A percentile compares a stretch with the other conserved stretches of the same genome.
These are phyloP conservation scores for Russula earlei DNA, from an alignment of 768 basidiomycete genomes.

Conservation along the genomic window DNA sequence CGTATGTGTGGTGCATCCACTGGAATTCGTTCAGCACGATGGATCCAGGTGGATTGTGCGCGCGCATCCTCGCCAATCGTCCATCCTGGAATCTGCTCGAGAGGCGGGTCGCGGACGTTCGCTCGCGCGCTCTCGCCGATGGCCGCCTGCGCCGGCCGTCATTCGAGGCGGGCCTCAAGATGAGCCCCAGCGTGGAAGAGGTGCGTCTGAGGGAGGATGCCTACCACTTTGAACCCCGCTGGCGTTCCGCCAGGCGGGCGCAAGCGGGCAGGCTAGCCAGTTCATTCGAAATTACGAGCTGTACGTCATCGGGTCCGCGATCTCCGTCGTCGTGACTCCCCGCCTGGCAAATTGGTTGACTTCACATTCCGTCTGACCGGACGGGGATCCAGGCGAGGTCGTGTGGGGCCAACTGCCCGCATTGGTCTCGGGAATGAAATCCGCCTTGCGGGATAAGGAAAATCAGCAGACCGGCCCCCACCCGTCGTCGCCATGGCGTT, in stretches of 20 bases:
- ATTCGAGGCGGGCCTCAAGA: constrained; percentile 9
- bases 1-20: constrained; percentile 16
- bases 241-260: constrained; percentile 5
- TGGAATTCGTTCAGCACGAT: constrained; percentile 18
- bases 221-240: constrained; percentile 11
- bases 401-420: constrained; percentile 17
- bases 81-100: constrained; percentile 11
- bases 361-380: too few relatives aligned
- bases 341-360: too few relatives aligned
- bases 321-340: too few relatives aligned
- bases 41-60: constrained; percentile 3
- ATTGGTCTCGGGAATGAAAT: constrained; percentile 18
- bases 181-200: constrained; percentile 12
- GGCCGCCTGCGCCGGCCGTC: constrained; percentile 9
- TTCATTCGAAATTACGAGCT: constrained; percentile 14
- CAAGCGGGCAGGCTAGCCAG: background rate
- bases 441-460: constrained; percentile 1
- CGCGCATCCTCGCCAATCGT: constrained; percentile 8
- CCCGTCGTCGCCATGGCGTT: constrained; percentile 10
- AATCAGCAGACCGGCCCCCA: background rate
- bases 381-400: constrained; percentile 18
- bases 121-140: constrained; percentile 5
- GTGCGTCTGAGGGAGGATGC: constrained; percentile 3
- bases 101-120: constrained; percentile 8
- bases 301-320: constrained; percentile 1